Evolutionary conservation across 2,329 filamentous ascomycete species (phyloP).

Genomic region (Verticillium tricorpus): DNA sequence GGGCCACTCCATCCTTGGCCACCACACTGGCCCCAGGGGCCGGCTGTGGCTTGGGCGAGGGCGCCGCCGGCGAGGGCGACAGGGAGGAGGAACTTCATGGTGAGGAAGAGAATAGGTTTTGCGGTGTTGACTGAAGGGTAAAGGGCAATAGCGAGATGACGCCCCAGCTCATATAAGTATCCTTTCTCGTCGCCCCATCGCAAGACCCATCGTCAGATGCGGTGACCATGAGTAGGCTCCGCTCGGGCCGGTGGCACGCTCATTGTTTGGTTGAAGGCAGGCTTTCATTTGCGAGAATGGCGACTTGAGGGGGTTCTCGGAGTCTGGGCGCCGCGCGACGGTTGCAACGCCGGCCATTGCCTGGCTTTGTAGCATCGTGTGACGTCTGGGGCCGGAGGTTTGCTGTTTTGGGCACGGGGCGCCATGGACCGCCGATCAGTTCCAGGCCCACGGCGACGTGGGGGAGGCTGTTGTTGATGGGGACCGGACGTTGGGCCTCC

Average conservation of each 20-base stretch:
- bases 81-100: slow-evolving; percentile 9
- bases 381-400: background rate
- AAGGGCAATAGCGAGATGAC: background rate
- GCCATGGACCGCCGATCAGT: background rate
- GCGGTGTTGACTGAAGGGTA: background rate
- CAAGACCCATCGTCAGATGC: background rate
- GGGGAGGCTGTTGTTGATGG: background rate
- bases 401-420: slow-evolving; percentile 1
- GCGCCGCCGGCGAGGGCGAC: background rate
- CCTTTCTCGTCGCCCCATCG: background rate
- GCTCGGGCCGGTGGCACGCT: background rate
- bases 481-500: slow-evolving; percentile 2
- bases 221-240: background rate
- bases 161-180: background rate
- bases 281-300: slow-evolving; percentile 1
- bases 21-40: slow-evolving; percentile 31
- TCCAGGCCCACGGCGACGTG: background rate
- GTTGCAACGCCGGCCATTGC: background rate
- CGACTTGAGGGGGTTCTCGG: background rate
- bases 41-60: background rate
- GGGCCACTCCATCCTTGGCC: slow-evolving; percentile 14
- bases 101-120: background rate
- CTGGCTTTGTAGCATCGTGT: background rate
- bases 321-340: background rate
- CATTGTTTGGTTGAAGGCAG: background rate